phyloP scores from a whole-genome alignment of 345 rosid species.

The Eucalyptus viminalis region DNA sequence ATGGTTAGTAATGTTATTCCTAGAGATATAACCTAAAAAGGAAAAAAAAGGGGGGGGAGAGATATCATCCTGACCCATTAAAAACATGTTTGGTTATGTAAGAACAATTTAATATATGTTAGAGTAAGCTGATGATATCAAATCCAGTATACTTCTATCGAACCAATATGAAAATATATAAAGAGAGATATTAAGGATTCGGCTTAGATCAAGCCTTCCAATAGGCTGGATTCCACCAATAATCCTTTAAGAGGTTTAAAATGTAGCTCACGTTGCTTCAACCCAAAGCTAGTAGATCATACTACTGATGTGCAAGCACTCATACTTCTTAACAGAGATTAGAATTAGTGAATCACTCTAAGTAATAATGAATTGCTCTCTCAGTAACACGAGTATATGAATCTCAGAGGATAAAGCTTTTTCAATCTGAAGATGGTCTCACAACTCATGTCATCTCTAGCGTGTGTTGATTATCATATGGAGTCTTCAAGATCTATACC shows the following conservation, averaged over 20 bases:
- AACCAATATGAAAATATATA: too few relatives aligned
- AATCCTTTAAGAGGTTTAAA: not conserved
- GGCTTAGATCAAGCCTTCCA: not conserved
- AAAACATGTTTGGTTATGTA: not conserved
- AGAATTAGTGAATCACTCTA: not conserved
- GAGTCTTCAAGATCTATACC: not conserved
- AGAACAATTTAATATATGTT: not conserved
- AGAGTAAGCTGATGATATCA: not conserved
- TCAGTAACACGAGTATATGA: not conserved
- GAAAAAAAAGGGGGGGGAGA: rapidly evolving
- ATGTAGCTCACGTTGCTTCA: not conserved
- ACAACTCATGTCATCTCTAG: not conserved
- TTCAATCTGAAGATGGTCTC: not conserved
- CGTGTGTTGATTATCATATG: not conserved
- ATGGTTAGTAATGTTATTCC: not conserved
- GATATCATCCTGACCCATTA: not conserved
- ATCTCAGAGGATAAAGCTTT: not conserved
- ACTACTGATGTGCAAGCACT: not conserved
- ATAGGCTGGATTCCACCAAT: not conserved
- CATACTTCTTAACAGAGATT: not conserved
- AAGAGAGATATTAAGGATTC: too few relatives aligned
- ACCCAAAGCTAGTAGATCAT: not conserved
- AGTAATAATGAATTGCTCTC: not conserved
- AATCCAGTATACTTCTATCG: not conserved
- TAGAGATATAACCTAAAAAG: not conserved